These are phyloP conservation scores for Setaria italica DNA, from an alignment of 202 grass and related monocot genomes.

Conservation along the genomic window DNA sequence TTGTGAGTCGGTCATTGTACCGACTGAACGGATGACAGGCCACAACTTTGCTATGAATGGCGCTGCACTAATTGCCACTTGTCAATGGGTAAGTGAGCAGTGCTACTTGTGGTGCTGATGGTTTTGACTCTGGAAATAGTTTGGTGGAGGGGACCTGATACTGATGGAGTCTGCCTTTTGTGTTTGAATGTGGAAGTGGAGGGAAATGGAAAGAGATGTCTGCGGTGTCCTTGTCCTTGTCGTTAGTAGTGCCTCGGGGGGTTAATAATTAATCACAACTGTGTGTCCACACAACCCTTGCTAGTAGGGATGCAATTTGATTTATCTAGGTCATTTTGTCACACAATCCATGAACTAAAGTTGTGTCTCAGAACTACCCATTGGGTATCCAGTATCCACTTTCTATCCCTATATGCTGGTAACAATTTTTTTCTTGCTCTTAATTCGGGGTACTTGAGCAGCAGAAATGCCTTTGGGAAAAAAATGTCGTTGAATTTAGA, in stretches of 20 bases:
- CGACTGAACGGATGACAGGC: no score
- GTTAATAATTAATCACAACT: background rate
- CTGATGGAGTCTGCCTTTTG: conserved; percentile 27
- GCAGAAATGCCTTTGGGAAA: no score
- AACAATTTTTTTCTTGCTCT: no score
- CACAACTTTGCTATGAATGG: no score
- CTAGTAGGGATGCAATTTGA: background rate
- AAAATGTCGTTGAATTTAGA: no score
- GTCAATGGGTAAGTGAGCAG: background rate
- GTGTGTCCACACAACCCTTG: background rate
- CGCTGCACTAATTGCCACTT: background rate
- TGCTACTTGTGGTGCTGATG: background rate
- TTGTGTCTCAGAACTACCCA: no score
- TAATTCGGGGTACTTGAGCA: no score
- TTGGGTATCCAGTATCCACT: no score
- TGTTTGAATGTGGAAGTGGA: conserved; percentile 48
- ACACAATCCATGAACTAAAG: no score
- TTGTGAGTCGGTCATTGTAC: no score
- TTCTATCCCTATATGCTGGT: no score
- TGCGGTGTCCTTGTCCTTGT: background rate
- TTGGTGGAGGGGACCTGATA: conserved; percentile 22
- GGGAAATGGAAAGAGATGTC: conserved; percentile 38
- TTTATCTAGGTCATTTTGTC: background rate
- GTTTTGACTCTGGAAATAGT: background rate
- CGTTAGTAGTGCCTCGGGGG: conserved; percentile 8